phyloP scores from a whole-genome alignment of 306 rosid species.

The Amphicarpaea edgeworthii region DNA sequence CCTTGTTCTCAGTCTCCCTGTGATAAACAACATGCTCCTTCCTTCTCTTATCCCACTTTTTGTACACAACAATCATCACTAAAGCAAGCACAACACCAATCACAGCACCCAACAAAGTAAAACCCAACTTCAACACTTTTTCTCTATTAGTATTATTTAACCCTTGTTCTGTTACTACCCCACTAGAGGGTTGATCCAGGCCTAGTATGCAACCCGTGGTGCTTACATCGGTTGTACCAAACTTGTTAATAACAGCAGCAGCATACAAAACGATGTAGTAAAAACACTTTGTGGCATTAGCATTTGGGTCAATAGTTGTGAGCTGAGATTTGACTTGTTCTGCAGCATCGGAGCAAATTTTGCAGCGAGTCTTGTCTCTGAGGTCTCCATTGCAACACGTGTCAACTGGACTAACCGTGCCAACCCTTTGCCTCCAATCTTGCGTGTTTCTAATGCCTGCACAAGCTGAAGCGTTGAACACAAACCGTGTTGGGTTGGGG shows the following conservation, averaged over 20 bases:
- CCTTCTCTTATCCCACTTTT: conserved; percentile 54
- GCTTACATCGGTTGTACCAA: conserved; percentile 66
- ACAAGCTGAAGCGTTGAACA: conserved; percentile 50
- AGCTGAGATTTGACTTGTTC: conserved; percentile 50
- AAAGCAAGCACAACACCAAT: conserved; percentile 55
- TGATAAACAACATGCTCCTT: conserved; percentile 52
- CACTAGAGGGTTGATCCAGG: neutral
- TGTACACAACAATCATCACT: conserved; percentile 44
- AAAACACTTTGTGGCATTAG: conserved; percentile 51
- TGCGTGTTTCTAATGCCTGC: conserved; percentile 59
- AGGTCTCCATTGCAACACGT: conserved; percentile 63
- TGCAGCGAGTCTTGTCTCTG: conserved; percentile 49
- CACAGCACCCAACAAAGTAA: conserved; percentile 60
- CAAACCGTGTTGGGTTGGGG: conserved; percentile 58
- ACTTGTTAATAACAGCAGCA: conserved; percentile 62
- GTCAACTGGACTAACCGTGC: conserved; percentile 46
- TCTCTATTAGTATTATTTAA: neutral
- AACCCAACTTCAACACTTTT: conserved; percentile 47
- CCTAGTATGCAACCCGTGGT: conserved; percentile 68
- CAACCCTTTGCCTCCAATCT: conserved; percentile 63
- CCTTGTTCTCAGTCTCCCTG: conserved; percentile 57
- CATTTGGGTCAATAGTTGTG: conserved; percentile 45
- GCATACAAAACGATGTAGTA: conserved; percentile 66
- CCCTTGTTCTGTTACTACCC: neutral
- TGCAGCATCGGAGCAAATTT: conserved; percentile 68